Conservation (phyloP, 441 rosid species). For the Aquilaria agallochum region DNA sequence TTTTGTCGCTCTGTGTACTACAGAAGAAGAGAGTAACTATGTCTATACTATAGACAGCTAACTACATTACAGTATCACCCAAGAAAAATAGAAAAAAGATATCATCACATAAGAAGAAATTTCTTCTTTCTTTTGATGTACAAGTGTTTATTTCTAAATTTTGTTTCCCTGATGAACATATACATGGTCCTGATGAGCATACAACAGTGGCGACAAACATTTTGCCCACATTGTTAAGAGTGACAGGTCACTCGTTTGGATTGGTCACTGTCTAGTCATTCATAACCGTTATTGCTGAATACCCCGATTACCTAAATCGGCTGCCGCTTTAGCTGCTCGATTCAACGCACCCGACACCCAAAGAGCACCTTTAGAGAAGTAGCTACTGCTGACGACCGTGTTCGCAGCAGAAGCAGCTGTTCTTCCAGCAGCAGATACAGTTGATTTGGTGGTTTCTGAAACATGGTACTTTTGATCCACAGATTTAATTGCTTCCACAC, state of each 20-base stretch:
- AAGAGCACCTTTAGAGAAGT: constrained; percentile 54
- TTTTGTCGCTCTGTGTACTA: too few species aligned
- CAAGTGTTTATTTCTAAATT: background rate
- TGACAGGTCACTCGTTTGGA: too few species aligned
- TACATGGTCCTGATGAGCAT: constrained; percentile 3
- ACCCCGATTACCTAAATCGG: constrained; percentile 43
- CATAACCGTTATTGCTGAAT: constrained; percentile 24
- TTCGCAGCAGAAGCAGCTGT: constrained; percentile 50
- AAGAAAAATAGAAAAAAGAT: too few species aligned
- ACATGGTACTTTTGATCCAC: constrained; percentile 50
- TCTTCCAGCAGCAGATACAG: constrained; percentile 45
- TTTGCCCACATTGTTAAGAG: too few species aligned
- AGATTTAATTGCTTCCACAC: constrained; percentile 47
- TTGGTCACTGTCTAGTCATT: too few species aligned
- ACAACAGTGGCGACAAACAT: too few species aligned
- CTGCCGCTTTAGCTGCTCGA: constrained; percentile 46
- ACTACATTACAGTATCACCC: too few species aligned
- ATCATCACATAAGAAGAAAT: too few species aligned
- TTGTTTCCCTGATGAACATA: constrained; percentile 2
- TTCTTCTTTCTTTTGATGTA: constrained; percentile 8
- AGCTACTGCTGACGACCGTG: constrained; percentile 47
- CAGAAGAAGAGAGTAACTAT: too few species aligned
- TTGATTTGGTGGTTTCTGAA: constrained; percentile 44
- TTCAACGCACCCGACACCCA: constrained; percentile 57
- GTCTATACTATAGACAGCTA: too few species aligned